A percentile compares a stretch with the other conserved stretches of the same genome.
phyloP scores from a whole-genome alignment of 306 rosid species.

The Lathyrus sativus region DNA sequence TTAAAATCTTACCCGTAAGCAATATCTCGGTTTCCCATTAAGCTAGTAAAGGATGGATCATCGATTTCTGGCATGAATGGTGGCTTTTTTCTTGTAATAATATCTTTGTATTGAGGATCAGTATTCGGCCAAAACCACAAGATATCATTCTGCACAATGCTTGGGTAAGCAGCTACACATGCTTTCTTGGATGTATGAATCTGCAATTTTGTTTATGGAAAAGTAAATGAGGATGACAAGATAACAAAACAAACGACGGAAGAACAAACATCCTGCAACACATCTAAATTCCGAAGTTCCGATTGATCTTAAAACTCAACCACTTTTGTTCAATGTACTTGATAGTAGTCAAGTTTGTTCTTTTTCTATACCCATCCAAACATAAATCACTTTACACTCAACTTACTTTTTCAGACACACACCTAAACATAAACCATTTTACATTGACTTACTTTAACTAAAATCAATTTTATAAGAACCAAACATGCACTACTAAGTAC shows the following conservation, averaged over 20 bases:
- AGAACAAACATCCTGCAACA: constrained; percentile 18
- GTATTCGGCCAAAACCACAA: constrained; percentile 92
- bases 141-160: constrained; percentile 69
- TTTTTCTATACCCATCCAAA: too few species aligned
- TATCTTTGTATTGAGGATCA: constrained; percentile 78
- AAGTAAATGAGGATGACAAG: constrained; percentile 32
- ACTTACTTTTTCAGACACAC: too few species aligned
- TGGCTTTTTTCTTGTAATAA: constrained; percentile 57
- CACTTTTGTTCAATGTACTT: too few species aligned
- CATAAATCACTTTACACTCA: too few species aligned
- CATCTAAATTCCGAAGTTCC: constrained; percentile 2
- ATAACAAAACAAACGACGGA: constrained; percentile 18
- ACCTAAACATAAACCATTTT: too few species aligned
- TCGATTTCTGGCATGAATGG: constrained; percentile 73
- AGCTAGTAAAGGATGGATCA: constrained; percentile 63
- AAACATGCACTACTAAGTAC: too few species aligned
- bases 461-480: too few species aligned
- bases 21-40: constrained; percentile 74
- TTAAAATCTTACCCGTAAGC: constrained; percentile 65
- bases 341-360: too few species aligned
- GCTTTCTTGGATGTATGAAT: constrained; percentile 72
- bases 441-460: too few species aligned
- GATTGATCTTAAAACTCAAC: not conserved
- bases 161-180: constrained; percentile 79
- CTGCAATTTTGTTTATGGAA: constrained; percentile 50